phyloP scores from a whole-genome alignment of 1,139 yeast species.

The Kodamaea anthophila region DNA sequence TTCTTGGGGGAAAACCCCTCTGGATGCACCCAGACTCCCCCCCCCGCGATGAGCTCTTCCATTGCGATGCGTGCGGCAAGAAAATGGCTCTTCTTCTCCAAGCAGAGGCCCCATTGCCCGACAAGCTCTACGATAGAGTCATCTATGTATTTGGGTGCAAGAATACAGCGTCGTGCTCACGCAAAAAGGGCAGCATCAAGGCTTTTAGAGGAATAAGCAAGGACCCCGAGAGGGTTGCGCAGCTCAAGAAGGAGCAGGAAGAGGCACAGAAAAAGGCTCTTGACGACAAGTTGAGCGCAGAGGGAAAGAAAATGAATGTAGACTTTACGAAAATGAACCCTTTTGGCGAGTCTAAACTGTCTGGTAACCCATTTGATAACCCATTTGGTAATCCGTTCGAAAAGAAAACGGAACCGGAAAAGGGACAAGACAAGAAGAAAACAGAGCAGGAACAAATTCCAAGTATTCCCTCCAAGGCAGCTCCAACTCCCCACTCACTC shows the following conservation, averaged over 20 bases:
- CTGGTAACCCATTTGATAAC: slow-evolving; percentile 32
- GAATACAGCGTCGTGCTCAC: slow-evolving; percentile 50
- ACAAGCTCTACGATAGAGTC: slow-evolving; percentile 70
- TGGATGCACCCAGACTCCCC: slow-evolving; percentile 49
- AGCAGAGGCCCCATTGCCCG: slow-evolving; percentile 71
- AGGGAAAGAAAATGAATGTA: slow-evolving; percentile 23
- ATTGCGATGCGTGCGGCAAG: slow-evolving; percentile 60
- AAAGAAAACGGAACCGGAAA: slow-evolving; percentile 5
- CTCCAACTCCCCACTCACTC: slow-evolving; percentile 3
- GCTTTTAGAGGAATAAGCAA: slow-evolving; percentile 70
- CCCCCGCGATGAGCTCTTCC: slow-evolving; percentile 46
- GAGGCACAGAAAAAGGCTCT: slow-evolving; percentile 25
- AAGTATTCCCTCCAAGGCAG: slow-evolving; percentile 12
- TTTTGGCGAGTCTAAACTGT: slow-evolving; percentile 19
- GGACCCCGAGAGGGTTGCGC: slow-evolving; percentile 44
- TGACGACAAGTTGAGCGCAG: slow-evolving; percentile 18
- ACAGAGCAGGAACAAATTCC: slow-evolving; percentile 19
- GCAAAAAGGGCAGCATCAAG: slow-evolving; percentile 62
- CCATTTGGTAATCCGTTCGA: slow-evolving; percentile 7
- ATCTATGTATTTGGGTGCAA: slow-evolving; percentile 76
- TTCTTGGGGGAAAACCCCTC: slow-evolving; percentile 72
- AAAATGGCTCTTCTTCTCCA: slow-evolving; percentile 68
- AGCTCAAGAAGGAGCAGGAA: slow-evolving; percentile 33
- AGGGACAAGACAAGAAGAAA: slow-evolving; percentile 4
- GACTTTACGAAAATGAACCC: slow-evolving; percentile 42